Evolutionary conservation across 345 rosid genomes (phyloP).

Genomic region (Hevea brasiliensis): DNA sequence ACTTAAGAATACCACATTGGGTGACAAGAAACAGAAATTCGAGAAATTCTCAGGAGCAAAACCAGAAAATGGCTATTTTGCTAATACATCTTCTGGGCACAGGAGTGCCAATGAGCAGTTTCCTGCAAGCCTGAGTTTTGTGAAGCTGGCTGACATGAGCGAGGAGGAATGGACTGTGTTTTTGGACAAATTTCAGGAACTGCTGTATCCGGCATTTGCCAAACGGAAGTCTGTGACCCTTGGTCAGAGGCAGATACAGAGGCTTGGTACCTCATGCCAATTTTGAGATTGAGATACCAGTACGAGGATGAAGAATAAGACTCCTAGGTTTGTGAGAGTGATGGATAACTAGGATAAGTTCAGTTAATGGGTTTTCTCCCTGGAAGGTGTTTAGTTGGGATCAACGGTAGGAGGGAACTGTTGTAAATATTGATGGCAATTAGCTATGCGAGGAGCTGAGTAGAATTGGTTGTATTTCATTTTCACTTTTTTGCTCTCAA

Average conservation of each 20-base stretch:
- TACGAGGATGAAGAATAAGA: conserved; percentile 17
- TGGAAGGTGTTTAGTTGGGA: conserved; percentile 25
- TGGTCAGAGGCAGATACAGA: conserved; percentile 84
- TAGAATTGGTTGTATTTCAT: conserved; percentile 35
- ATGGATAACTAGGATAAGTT: conserved; percentile 25
- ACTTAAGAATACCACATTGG: conserved; percentile 55
- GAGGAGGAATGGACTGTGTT: conserved; percentile 83
- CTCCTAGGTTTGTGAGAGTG: conserved; percentile 24
- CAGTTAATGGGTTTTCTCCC: conserved; percentile 29
- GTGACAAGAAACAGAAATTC: conserved; percentile 47
- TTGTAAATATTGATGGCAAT: conserved; percentile 51
- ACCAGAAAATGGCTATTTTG: conserved; percentile 50
- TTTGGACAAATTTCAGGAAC: conserved; percentile 70
- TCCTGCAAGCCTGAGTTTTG: conserved; percentile 71
- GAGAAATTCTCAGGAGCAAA: conserved; percentile 44
- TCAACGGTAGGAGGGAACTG: conserved; percentile 20
- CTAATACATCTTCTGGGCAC: conserved; percentile 68
- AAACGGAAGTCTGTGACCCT: conserved; percentile 61
- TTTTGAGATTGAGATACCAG: conserved; percentile 50
- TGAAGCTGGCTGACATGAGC: conserved; percentile 79
- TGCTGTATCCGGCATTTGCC: conserved; percentile 67
- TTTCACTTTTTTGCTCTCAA: conserved; percentile 3
- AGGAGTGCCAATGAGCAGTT: conserved; percentile 91
- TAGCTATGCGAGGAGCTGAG: conserved; percentile 28
- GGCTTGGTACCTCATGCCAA: conserved; percentile 99